Percentiles rank a stretch among this genome's conserved stretches.
Evolutionary conservation across 768 basidiomycete genomes (phyloP).

Genomic region (Xanthoconium purpureum): DNA sequence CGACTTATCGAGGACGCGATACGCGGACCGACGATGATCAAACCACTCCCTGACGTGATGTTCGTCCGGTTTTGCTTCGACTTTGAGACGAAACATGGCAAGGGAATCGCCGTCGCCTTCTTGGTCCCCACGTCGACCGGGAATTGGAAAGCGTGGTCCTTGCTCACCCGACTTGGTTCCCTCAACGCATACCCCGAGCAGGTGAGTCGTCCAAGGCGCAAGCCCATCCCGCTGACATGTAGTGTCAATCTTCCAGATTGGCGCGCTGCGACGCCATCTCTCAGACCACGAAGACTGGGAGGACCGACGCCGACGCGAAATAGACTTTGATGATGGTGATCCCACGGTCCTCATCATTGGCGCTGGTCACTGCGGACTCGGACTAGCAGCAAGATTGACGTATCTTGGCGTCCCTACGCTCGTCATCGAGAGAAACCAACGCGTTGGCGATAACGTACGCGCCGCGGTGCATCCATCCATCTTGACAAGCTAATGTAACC

Average conservation of each 20-base stretch:
- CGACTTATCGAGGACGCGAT: slow-evolving; percentile 24
- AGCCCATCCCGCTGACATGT: neutral
- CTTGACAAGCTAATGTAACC: slow-evolving; percentile 1
- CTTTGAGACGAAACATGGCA: slow-evolving; percentile 49
- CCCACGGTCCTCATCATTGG: slow-evolving; percentile 63
- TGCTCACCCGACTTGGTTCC: slow-evolving; percentile 58
- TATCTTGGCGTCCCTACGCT: slow-evolving; percentile 51
- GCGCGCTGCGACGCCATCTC: slow-evolving; percentile 38
- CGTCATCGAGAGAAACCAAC: slow-evolving; percentile 48
- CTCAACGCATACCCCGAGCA: slow-evolving; percentile 53
- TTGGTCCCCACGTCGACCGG: slow-evolving; percentile 40
- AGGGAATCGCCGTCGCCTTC: slow-evolving; percentile 50
- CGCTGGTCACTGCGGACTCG: slow-evolving; percentile 65
- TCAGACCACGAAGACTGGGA: slow-evolving; percentile 52
- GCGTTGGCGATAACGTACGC: slow-evolving; percentile 46
- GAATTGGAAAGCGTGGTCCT: slow-evolving; percentile 56
- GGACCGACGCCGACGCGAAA: slow-evolving; percentile 38
- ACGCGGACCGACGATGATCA: slow-evolving; percentile 32
- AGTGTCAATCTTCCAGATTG: slow-evolving; percentile 18
- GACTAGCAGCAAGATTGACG: slow-evolving; percentile 59
- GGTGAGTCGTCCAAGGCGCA: slow-evolving; percentile 11
- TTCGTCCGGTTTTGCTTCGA: slow-evolving; percentile 58
- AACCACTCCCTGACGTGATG: slow-evolving; percentile 48
- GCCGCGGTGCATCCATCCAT: neutral
- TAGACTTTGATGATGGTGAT: slow-evolving; percentile 42